These are phyloP conservation scores for Astragalus glycyphyllos DNA, from an alignment of 306 rosid species.

Conservation along the genomic window DNA sequence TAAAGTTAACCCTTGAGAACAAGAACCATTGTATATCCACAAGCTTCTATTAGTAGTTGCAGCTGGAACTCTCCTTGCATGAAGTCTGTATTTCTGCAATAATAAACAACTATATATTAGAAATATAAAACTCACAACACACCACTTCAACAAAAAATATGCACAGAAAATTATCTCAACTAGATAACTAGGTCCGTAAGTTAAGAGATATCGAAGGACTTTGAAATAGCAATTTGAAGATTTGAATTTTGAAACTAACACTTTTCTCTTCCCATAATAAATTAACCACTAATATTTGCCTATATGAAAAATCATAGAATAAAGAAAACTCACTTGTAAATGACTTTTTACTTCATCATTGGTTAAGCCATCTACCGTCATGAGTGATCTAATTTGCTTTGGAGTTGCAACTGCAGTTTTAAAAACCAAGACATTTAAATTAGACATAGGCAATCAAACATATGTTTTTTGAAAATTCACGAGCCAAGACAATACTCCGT, in stretches of 20 bases:
- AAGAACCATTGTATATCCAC: conserved; percentile 6
- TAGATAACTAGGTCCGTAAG: too few species aligned
- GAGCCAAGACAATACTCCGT: too few species aligned
- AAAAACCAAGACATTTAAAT: conserved; percentile 33
- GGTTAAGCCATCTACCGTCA: conserved; percentile 37
- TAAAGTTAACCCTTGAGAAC: background rate
- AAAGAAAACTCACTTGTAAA: conserved; percentile 26
- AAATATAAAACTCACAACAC: conserved; percentile 16
- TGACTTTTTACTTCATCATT: conserved; percentile 36
- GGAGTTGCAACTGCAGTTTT: conserved; percentile 18
- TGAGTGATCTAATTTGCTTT: background rate
- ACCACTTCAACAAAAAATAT: too few species aligned
- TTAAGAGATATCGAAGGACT: too few species aligned
- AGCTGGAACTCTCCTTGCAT: conserved; percentile 6
- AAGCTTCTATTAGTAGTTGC: background rate
- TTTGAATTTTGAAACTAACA: too few species aligned
- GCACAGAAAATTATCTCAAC: too few species aligned
- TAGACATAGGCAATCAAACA: too few species aligned
- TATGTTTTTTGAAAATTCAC: too few species aligned
- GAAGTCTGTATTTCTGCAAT: conserved; percentile 32
- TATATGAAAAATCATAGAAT: too few species aligned
- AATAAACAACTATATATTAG: conserved; percentile 21
- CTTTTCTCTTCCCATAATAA: too few species aligned
- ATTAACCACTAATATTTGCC: too few species aligned
- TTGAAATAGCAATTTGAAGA: too few species aligned